A percentile compares a stretch with the other conserved stretches of the same genome.
These are phyloP conservation scores for Earliella scabrosa DNA, from an alignment of 1,284 basidiomycete species.

Conservation along the genomic window DNA sequence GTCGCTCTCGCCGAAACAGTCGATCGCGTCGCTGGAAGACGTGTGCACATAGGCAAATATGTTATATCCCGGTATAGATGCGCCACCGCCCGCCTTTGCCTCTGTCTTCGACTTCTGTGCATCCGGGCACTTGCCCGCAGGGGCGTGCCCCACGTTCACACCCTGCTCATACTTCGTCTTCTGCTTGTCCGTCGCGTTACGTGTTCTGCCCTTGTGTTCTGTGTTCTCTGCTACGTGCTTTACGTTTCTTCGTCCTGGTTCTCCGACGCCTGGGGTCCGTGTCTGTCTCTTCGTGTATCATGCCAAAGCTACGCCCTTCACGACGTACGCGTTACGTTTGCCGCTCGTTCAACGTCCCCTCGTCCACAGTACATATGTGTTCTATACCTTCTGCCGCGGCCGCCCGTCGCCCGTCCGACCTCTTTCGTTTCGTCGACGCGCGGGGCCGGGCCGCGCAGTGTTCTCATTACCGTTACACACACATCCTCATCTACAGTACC, in stretches of 20 bases:
- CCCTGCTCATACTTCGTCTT: background rate
- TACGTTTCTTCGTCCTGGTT: background rate
- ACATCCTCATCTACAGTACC: slow-evolving; percentile 7
- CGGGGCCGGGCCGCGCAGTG: too few relatives aligned
- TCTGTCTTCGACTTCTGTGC: background rate
- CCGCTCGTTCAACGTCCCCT: background rate
- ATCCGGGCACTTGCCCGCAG: background rate
- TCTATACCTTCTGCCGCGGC: too few relatives aligned
- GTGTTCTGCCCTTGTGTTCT: background rate
- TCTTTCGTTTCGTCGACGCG: too few relatives aligned
- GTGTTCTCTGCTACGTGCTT: background rate
- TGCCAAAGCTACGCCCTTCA: slow-evolving; percentile 11
- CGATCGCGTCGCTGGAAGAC: slow-evolving; percentile 24
- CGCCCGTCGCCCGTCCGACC: too few relatives aligned
- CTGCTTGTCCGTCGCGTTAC: background rate
- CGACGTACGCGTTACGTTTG: slow-evolving; percentile 14
- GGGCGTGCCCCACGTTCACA: background rate
- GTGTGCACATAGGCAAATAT: slow-evolving; percentile 18
- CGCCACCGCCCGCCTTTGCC: background rate
- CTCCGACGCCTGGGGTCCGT: background rate
- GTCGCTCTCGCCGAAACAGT: slow-evolving; percentile 20
- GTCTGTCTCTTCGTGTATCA: slow-evolving; percentile 22
- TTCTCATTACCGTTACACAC: background rate
- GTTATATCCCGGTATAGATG: background rate
- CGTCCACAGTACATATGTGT: too few relatives aligned